These are phyloP conservation scores for Cyclotella atomus DNA, from an alignment of 108 stramenopile genomes.

Conservation along the genomic window DNA sequence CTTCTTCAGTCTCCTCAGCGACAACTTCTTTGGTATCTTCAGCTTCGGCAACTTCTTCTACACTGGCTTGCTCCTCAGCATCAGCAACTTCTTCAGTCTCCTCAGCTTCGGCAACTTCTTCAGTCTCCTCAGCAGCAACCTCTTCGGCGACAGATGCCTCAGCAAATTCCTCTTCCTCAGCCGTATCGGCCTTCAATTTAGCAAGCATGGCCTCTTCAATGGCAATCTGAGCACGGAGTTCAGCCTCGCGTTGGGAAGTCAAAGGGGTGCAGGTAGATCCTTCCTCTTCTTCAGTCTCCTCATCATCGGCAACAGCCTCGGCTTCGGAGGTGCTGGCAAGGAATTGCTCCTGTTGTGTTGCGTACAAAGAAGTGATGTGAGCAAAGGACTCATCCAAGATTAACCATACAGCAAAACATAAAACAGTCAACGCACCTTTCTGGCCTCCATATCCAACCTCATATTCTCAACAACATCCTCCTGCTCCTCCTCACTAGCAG, in stretches of 20 bases:
- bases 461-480: conserved; percentile 26
- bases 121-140: neutral
- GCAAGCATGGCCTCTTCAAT: conserved; percentile 26
- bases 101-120: neutral
- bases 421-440: no score
- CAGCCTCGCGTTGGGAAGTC: conserved; percentile 15
- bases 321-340: neutral
- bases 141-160: neutral
- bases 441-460: conserved; percentile 37
- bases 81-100: neutral
- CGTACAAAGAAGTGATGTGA: no score
- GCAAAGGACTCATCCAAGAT: no score
- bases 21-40: neutral
- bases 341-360: conserved; percentile 23
- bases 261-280: neutral
- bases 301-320: conserved; percentile 3
- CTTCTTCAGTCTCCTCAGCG: neutral
- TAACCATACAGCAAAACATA: no score
- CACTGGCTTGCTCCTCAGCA: neutral
- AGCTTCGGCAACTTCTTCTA: neutral
- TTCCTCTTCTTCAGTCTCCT: conserved; percentile 14
- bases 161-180: conserved; percentile 1
- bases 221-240: conserved; percentile 21
- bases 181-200: conserved; percentile 7
- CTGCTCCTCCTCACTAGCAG: conserved; percentile 48